Conservation (phyloP, 2,329 filamentous ascomycete genomes). For the Botrytis byssoidea region DNA sequence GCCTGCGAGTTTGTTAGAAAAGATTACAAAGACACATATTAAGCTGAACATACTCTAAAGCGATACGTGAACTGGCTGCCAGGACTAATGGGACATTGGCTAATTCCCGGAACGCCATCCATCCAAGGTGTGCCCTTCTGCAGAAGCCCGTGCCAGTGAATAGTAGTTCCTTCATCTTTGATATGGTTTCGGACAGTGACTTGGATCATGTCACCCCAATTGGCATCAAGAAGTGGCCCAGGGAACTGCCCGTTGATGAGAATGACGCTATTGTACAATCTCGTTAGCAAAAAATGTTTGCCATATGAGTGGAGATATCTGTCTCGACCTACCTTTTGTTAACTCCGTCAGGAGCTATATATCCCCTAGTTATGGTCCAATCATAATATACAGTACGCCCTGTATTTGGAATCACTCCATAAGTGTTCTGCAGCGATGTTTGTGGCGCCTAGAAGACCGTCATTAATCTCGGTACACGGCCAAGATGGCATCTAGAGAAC, state of each 20-base stretch:
- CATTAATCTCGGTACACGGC: neutral
- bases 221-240: constrained; percentile 51
- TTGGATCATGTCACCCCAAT: constrained; percentile 63
- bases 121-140: constrained; percentile 73
- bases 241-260: constrained; percentile 76
- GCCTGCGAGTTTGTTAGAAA: constrained; percentile 28
- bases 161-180: constrained; percentile 54
- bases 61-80: constrained; percentile 60
- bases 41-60: neutral
- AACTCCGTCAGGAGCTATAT: neutral
- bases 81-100: constrained; percentile 64
- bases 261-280: constrained; percentile 53
- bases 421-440: neutral
- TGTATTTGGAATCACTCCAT: neutral
- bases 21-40: neutral
- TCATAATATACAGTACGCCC: neutral
- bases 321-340: neutral
- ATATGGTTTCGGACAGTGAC: constrained; percentile 70
- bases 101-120: constrained; percentile 65
- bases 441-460: neutral
- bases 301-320: too few relatives aligned
- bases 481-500: neutral
- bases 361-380: neutral
- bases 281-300: constrained; percentile 20
- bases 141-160: constrained; percentile 77